Evolutionary conservation across 768 basidiomycete species (phyloP).

Genomic region (Hericium erinaceus): DNA sequence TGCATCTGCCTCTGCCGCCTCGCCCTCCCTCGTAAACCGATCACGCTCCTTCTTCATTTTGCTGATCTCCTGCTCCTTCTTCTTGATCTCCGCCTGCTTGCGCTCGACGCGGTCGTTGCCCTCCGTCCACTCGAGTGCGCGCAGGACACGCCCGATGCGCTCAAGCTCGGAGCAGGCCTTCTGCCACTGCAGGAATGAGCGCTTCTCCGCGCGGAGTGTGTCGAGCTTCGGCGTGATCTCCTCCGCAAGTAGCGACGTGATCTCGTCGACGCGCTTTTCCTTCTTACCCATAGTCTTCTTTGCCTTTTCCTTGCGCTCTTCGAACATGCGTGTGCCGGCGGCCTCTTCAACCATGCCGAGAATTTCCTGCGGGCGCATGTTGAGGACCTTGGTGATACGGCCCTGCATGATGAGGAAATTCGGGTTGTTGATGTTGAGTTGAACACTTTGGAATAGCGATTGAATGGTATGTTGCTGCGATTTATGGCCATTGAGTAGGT

Average conservation of each 20-base stretch:
- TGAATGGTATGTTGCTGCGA: conserved; percentile 78
- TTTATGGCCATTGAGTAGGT: conserved; percentile 94
- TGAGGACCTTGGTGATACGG: conserved; percentile 95
- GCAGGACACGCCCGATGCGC: conserved; percentile 67
- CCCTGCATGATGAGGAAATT: conserved; percentile 99
- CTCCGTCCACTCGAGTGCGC: conserved; percentile 84
- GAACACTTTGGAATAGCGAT: conserved; percentile 90
- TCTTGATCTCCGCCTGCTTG: conserved; percentile 48
- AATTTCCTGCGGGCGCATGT: conserved; percentile 97
- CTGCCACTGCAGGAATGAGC: conserved; percentile 82
- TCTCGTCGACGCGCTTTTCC: conserved; percentile 90
- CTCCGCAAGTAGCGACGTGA: conserved; percentile 68
- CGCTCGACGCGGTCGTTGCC: conserved; percentile 39
- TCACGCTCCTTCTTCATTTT: conserved; percentile 37
- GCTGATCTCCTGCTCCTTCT: conserved; percentile 40
- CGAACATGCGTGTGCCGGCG: conserved; percentile 97
- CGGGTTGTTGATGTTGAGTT: conserved; percentile 98
- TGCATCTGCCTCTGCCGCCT: conserved; percentile 59
- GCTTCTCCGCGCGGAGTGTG: conserved; percentile 82
- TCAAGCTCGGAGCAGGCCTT: conserved; percentile 86
- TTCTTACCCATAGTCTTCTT: conserved; percentile 95
- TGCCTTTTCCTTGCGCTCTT: conserved; percentile 95
- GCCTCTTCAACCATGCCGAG: conserved; percentile 99
- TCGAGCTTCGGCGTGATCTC: conserved; percentile 95
- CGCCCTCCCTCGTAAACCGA: conserved; percentile 42